phyloP scores from a whole-genome alignment of 495 filamentous ascomycete genomes.

The Massariosphaeria phaeospora region DNA sequence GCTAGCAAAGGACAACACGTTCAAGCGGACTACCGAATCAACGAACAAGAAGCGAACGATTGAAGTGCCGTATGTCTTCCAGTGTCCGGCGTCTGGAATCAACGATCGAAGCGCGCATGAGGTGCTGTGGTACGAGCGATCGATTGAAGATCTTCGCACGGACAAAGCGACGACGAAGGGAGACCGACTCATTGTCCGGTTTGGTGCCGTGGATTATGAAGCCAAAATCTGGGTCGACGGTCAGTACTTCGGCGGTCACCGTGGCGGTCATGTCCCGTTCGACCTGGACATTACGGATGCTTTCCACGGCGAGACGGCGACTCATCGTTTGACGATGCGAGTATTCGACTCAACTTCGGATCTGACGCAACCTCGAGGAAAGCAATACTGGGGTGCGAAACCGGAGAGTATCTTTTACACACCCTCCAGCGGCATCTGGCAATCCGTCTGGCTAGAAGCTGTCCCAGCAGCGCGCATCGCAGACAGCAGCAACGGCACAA shows the following conservation, averaged over 20 bases:
- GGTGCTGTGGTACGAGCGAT: conserved; percentile 56
- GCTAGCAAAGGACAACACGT: background rate
- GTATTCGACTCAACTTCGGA: conserved; percentile 51
- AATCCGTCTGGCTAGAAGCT: conserved; percentile 61
- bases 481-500: conserved; percentile 46
- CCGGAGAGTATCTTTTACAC: conserved; percentile 60
- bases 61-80: conserved; percentile 56
- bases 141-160: conserved; percentile 46
- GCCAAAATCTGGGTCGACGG: conserved; percentile 62
- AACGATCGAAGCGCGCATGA: conserved; percentile 53
- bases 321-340: conserved; percentile 27
- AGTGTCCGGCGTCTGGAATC: conserved; percentile 53
- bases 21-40: conserved; percentile 23
- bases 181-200: conserved; percentile 52
- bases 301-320: conserved; percentile 45
- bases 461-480: conserved; percentile 53
- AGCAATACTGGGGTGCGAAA: conserved; percentile 54
- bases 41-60: conserved; percentile 43
- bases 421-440: conserved; percentile 65
- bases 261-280: conserved; percentile 61
- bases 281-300: conserved; percentile 53
- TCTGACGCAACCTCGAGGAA: conserved; percentile 62
- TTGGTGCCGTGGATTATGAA: conserved; percentile 65
- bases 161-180: conserved; percentile 19
- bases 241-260: conserved; percentile 49